Evolutionary conservation across 148 eudicot species (phyloP).

Genomic region (Fagopyrum tataricum): DNA sequence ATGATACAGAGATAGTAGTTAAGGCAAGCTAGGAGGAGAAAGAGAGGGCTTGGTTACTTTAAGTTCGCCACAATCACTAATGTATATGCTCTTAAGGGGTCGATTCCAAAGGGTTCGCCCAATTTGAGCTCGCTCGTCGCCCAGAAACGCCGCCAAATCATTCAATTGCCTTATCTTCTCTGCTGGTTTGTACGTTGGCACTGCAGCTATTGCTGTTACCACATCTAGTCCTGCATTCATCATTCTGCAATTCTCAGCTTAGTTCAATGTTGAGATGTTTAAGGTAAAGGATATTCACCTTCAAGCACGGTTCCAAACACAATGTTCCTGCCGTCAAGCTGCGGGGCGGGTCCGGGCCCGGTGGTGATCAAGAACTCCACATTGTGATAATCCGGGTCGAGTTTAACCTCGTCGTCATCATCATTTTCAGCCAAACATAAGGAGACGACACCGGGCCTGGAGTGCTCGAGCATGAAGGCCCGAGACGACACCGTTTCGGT

Average conservation of each 20-base stretch:
- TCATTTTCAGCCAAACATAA: constrained; percentile 83
- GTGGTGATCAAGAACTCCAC: constrained; percentile 96
- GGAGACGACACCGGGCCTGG: constrained; percentile 61
- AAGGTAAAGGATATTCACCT: constrained; percentile 36
- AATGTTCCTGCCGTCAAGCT: constrained; percentile 77
- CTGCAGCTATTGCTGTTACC: constrained; percentile 62
- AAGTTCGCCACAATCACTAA: constrained; percentile 82
- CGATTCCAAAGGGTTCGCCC: constrained; percentile 80
- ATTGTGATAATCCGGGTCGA: constrained; percentile 63
- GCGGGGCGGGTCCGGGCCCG: constrained; percentile 91
- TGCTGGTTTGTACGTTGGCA: constrained; percentile 72
- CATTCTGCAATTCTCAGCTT: background rate
- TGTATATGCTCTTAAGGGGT: constrained; percentile 73
- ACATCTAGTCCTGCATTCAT: constrained; percentile 64
- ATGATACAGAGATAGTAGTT: background rate
- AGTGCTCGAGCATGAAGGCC: constrained; percentile 74
- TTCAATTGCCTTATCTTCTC: constrained; percentile 73
- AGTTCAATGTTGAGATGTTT: background rate
- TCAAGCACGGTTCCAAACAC: constrained; percentile 88
- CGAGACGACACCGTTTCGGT: constrained; percentile 53
- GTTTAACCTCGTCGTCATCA: constrained; percentile 79
- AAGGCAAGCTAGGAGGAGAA: constrained; percentile 82
- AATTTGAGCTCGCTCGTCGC: constrained; percentile 83
- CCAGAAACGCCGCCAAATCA: constrained; percentile 76
- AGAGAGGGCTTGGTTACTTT: constrained; percentile 73